Evolutionary conservation across 192 early-diverging fungal species (phyloP).

Genomic region (Coemansia sp.): DNA sequence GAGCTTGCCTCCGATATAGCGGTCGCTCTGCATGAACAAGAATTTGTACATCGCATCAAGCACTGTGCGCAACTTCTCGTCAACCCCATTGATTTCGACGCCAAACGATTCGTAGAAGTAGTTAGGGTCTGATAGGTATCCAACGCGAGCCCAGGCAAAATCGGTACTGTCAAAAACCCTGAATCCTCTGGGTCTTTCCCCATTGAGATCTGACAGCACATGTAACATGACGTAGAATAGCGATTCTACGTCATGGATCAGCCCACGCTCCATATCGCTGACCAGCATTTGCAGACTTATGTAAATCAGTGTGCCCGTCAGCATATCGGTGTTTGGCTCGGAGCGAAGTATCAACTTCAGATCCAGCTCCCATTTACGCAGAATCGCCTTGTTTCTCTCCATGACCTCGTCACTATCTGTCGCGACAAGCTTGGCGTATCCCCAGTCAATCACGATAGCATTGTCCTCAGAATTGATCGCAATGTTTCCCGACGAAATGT

Average conservation of each 20-base stretch:
- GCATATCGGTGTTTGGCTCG: not conserved
- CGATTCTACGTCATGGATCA: slow-evolving; percentile 12
- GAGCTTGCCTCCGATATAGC: not conserved
- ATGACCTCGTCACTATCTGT: not conserved
- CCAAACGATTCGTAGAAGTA: not conserved
- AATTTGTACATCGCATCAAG: not conserved
- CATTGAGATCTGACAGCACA: not conserved
- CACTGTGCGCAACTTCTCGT: not conserved
- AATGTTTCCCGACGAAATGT: slow-evolving; percentile 26
- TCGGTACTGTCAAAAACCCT: too few species aligned
- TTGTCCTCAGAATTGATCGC: not conserved
- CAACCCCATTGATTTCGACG: not conserved
- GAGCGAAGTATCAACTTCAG: not conserved
- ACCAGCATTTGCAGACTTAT: slow-evolving; percentile 17
- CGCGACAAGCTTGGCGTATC: not conserved
- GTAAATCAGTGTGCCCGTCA: not conserved
- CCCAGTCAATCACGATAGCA: slow-evolving; percentile 20
- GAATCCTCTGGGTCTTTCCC: not conserved
- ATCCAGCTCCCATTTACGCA: not conserved
- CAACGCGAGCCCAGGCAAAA: not conserved
- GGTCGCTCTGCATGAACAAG: not conserved
- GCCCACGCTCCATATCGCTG: not conserved
- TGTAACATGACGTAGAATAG: not conserved
- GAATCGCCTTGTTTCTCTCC: not conserved
- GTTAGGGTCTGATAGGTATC: not conserved